These are phyloP conservation scores for Ramicandelaber brevisporus DNA, from an alignment of 192 early-diverging fungal species.

Conservation along the genomic window DNA sequence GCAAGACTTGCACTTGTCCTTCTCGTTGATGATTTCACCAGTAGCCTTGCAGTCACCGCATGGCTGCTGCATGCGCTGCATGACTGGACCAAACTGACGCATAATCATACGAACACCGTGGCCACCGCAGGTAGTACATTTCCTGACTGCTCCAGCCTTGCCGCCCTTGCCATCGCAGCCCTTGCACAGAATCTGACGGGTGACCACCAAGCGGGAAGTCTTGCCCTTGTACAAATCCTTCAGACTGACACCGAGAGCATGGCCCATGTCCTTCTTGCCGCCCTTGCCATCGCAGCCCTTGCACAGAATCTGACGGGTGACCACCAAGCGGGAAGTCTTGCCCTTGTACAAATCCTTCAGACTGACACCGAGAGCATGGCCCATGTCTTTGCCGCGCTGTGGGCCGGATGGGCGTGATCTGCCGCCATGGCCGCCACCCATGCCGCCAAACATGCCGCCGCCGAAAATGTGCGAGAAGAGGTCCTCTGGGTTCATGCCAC, in stretches of 20 bases:
- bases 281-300: constrained; percentile 78
- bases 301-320: constrained; percentile 87
- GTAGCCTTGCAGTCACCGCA: constrained; percentile 76
- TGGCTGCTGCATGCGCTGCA: constrained; percentile 97
- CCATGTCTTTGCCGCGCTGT: constrained; percentile 86
- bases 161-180: constrained; percentile 90
- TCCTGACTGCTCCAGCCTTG: constrained; percentile 73
- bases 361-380: constrained; percentile 50
- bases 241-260: constrained; percentile 59
- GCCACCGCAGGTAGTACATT: constrained; percentile 65
- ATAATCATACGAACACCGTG: constrained; percentile 73
- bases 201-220: constrained; percentile 82
- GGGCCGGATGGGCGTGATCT: constrained; percentile 44
- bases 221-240: constrained; percentile 89
- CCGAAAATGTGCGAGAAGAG: constrained; percentile 96
- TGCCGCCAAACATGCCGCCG: constrained; percentile 43
- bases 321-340: constrained; percentile 78
- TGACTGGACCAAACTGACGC: constrained; percentile 96
- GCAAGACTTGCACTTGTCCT: constrained; percentile 78
- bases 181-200: constrained; percentile 75
- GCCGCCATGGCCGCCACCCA: constrained; percentile 49
- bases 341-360: constrained; percentile 91
- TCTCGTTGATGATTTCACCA: constrained; percentile 75
- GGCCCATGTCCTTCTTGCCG: constrained; percentile 81
- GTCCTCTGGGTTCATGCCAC: constrained; percentile 70